Evolutionary conservation across 2,329 filamentous ascomycete genomes (phyloP).

Genomic region (Aspergillus niger): DNA sequence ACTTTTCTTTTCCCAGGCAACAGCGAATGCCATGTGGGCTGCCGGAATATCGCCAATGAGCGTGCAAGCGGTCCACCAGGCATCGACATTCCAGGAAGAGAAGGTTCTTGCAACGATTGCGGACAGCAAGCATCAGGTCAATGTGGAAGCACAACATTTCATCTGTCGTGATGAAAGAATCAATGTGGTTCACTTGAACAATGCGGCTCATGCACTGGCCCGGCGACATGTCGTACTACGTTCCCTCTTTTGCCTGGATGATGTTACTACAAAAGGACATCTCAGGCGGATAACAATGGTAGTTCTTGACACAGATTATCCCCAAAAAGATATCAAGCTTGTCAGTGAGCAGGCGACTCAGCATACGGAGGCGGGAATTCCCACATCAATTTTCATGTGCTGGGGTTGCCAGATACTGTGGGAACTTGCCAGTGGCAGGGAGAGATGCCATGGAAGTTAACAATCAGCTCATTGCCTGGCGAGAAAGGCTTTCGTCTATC

Average conservation of each 20-base stretch:
- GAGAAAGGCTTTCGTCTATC: background rate
- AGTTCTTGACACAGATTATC: background rate
- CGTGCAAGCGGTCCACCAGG: background rate
- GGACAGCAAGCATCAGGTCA: slow-evolving; percentile 1
- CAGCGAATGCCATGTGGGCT: background rate
- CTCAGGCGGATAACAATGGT: background rate
- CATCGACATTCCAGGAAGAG: slow-evolving; percentile 8
- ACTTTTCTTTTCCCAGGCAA: background rate
- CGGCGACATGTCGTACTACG: slow-evolving; percentile 1
- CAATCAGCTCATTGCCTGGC: background rate
- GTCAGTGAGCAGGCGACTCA: background rate
- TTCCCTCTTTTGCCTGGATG: slow-evolving; percentile 5
- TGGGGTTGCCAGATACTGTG: background rate
- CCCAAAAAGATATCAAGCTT: background rate
- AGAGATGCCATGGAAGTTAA: slow-evolving; percentile 10
- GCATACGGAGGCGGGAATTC: background rate
- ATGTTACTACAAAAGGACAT: background rate
- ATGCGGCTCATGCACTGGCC: slow-evolving; percentile 2
- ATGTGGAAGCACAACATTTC: slow-evolving; percentile 11
- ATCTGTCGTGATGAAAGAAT: background rate
- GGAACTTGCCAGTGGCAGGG: background rate
- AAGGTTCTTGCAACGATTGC: slow-evolving; percentile 8
- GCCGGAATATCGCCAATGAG: background rate
- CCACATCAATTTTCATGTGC: background rate
- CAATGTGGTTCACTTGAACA: background rate